Evolutionary conservation across 1,284 basidiomycete genomes (phyloP), one percentile per base, ranked within the genome.

Genomic region (Ceratobasidium sp.): DNA sequence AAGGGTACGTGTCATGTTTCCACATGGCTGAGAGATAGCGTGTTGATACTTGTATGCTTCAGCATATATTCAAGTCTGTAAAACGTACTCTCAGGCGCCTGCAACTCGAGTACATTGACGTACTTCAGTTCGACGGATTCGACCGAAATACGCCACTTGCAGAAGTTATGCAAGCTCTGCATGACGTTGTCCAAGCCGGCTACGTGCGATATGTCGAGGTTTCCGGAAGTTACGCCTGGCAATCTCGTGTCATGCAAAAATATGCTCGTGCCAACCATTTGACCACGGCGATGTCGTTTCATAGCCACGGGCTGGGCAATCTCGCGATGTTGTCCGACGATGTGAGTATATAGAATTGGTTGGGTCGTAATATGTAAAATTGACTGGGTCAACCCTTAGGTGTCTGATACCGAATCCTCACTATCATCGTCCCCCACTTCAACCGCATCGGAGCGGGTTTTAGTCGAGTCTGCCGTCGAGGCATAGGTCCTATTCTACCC

Each of bases 1-100:
- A 57, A 84, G 84, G 80, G 83, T 83, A 30, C 10, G 67, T 54
- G 20, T 55, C 54, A 57, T 52, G 48, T 57, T 46, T 48, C 66
- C 77, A 68, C 57, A 78, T 44, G 64, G 27, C 78, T 27, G 74
- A 62, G 78, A 80, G 77, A n/a, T 80, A 54, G 52, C 80, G 65
- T 77, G 81, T 79, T 33, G 79, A 75, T 52, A 80, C 74, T 68
- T 80, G 57, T 77, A 46, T 41, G 57, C 59, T 20, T 60, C 27
- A 74, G 70, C 59, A 74, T 74, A 74, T 74, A 74, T 74, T 74
- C 59, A 64, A 44, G 59, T 64, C 54, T 20, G 48, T 74, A 46
- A 74, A 62, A 23, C 70, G 59, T 6, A 74, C 52, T n/a, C 70
- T 74, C 27, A 57, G 23, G n/a, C 57, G 59, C 14, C 54, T 59